These are phyloP conservation scores for Phytophthora tentaculata DNA, from an alignment of 352 stramenopile species.

Conservation along the genomic window DNA sequence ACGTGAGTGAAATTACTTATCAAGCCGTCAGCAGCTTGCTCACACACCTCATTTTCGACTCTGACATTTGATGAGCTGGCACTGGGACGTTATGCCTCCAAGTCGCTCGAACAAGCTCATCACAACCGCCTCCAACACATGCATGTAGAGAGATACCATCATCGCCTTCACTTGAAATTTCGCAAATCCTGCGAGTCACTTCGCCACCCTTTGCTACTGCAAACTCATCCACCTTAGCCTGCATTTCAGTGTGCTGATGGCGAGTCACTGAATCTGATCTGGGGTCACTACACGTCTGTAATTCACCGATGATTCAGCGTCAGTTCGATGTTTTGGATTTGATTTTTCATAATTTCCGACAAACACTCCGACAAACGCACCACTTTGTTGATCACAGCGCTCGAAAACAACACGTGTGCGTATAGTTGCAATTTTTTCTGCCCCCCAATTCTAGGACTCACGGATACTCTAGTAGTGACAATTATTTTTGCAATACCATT, in stretches of 20 bases:
- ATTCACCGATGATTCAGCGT: no score
- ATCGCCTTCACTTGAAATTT: background rate
- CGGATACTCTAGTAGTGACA: constrained; percentile 1
- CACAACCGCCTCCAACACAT: background rate
- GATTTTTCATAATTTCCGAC: no score
- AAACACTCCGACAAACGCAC: no score
- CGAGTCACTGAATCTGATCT: background rate
- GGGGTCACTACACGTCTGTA: background rate
- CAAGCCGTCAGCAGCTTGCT: constrained; percentile 4
- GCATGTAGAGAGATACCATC: background rate
- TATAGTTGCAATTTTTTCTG: background rate
- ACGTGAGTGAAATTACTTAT: constrained; percentile 1
- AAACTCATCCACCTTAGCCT: background rate
- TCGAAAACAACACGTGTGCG: background rate
- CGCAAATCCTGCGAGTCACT: no score
- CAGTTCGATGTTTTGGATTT: background rate
- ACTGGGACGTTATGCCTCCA: constrained; percentile 1
- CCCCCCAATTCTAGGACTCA: background rate
- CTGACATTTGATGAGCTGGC: constrained; percentile 6
- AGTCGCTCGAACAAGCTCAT: constrained; percentile 4
- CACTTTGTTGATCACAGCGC: background rate
- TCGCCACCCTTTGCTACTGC: no score
- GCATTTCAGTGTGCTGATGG: background rate
- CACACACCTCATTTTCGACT: constrained; percentile 4
- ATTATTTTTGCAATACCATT: constrained; percentile 12